Evolutionary conservation across 2,329 filamentous ascomycete species (phyloP).

Genomic region (Fusarium nematophilum): DNA sequence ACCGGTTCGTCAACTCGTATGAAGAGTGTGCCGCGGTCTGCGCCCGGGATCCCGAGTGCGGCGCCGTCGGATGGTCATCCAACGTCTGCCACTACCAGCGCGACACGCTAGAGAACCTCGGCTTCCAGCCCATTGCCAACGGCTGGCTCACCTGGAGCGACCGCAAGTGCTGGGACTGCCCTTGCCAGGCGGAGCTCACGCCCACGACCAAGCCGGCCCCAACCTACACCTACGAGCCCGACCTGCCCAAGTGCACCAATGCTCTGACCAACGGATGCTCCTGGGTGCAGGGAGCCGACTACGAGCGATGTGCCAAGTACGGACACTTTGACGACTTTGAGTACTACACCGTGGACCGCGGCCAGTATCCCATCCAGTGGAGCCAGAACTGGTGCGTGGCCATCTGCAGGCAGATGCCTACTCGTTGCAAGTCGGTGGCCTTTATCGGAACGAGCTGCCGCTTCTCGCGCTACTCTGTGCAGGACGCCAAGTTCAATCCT

Average conservation of each 20-base stretch:
- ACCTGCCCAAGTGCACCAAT: background rate
- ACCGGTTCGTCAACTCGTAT: background rate
- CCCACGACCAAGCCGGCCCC: background rate
- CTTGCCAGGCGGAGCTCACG: background rate
- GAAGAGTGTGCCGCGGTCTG: conserved; percentile 1
- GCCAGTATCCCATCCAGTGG: too few species aligned
- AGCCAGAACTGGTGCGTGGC: background rate
- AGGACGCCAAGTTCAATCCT: background rate
- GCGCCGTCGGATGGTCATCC: background rate
- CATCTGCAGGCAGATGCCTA: background rate
- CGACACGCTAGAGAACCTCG: background rate
- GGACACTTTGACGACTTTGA: background rate
- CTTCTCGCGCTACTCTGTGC: background rate
- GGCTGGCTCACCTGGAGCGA: background rate
- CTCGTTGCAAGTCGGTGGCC: background rate
- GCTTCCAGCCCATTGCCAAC: background rate
- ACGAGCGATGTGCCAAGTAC: background rate
- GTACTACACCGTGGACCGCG: background rate
- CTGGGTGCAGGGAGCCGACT: background rate
- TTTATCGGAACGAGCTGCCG: background rate
- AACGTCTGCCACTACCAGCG: background rate
- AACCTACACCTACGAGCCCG: background rate
- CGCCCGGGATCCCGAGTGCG: background rate
- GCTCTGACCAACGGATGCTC: background rate
- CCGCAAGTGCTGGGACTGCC: conserved; percentile 1